phyloP scores from a whole-genome alignment of 208 protist species.

The Angomonas ambiguus region DNA sequence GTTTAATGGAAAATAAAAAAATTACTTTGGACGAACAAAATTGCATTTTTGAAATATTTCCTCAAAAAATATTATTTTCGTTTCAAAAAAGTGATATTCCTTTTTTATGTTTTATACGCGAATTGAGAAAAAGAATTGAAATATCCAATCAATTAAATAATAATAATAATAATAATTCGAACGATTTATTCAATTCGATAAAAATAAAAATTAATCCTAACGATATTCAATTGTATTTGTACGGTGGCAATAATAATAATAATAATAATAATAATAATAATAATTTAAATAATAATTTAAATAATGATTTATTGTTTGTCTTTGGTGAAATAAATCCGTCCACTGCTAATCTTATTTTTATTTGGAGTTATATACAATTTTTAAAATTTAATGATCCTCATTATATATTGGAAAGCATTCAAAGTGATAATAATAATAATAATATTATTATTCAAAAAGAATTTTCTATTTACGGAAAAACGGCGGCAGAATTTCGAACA shows the following conservation, averaged over 20 bases:
- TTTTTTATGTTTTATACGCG: background rate
- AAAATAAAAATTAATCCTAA: too few relatives aligned
- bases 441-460: slow-evolving; percentile 1
- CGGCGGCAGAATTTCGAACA: background rate
- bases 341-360: background rate
- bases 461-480: background rate
- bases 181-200: too few relatives aligned
- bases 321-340: background rate
- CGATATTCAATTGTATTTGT: too few relatives aligned
- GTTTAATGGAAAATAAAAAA: background rate
- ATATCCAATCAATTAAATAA: background rate
- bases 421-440: background rate
- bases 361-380: background rate
- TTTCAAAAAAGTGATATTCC: background rate
- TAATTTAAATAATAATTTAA: slow-evolving; percentile 4
- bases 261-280: slow-evolving; percentile 2
- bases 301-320: background rate
- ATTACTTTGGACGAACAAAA: background rate
- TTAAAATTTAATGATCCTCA: background rate
- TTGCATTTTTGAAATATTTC: background rate
- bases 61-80: background rate
- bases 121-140: background rate
- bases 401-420: too few relatives aligned
- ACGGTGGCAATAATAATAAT: too few relatives aligned
- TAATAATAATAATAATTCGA: slow-evolving; percentile 1